Percentiles rank a stretch among this genome's conserved stretches.
These are phyloP conservation scores for Fraxinus anomala DNA, from an alignment of 257 asterid genomes.

Conservation along the genomic window DNA sequence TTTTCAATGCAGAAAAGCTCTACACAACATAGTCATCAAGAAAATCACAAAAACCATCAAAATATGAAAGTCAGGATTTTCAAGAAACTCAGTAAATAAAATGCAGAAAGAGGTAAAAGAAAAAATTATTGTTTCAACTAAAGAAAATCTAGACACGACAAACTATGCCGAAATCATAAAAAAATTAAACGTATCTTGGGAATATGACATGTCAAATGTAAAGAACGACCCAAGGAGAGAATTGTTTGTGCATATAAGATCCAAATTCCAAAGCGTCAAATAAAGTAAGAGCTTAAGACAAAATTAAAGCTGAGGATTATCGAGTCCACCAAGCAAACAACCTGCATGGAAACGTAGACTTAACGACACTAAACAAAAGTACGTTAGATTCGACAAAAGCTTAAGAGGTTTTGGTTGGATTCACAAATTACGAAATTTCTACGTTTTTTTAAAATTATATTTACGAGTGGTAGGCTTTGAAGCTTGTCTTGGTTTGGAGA, in stretches of 20 bases:
- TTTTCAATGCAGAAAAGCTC: too few relatives aligned
- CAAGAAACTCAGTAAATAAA: too few relatives aligned
- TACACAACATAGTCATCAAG: too few relatives aligned
- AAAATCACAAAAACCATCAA: too few relatives aligned
- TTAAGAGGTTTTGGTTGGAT: slow-evolving; percentile 6
- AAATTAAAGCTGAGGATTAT: slow-evolving; percentile 29
- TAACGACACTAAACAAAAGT: slow-evolving; percentile 36
- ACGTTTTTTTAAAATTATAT: not conserved
- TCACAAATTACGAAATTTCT: slow-evolving; percentile 14
- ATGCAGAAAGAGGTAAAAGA: too few relatives aligned
- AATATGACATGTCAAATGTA: not conserved
- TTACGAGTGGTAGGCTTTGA: not conserved
- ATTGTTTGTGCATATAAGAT: slow-evolving; percentile 13
- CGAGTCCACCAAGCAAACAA: slow-evolving; percentile 31
- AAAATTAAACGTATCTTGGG: not conserved
- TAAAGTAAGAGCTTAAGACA: slow-evolving; percentile 28
- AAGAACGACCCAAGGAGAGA: not conserved
- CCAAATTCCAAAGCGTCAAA: slow-evolving; percentile 13
- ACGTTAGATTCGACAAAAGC: slow-evolving; percentile 46
- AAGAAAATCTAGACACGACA: not conserved
- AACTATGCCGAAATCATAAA: not conserved
- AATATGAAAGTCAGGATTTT: too few relatives aligned
- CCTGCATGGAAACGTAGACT: slow-evolving; percentile 33
- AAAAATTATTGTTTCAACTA: not conserved
- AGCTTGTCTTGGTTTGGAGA: not conserved